Conservation (phyloP, 2,329 filamentous ascomycete species). For the Colletotrichum sp. region DNA sequence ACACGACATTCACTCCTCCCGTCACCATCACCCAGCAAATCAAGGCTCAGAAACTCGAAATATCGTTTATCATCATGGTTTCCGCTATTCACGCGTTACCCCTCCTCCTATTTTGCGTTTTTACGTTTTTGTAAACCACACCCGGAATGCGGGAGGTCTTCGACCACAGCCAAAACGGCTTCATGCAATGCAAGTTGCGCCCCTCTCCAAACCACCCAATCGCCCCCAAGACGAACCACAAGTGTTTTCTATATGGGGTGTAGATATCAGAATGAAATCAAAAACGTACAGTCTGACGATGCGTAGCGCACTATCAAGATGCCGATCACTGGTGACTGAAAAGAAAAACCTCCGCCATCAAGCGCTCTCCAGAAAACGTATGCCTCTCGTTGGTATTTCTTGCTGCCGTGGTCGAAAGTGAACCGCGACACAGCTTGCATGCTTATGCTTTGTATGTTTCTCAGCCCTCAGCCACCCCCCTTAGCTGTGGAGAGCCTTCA, state of each 20-base stretch:
- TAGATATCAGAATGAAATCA: background rate
- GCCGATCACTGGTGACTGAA: background rate
- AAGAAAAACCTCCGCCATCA: background rate
- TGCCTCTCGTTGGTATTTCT: background rate
- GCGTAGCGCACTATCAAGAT: background rate
- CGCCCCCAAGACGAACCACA: background rate
- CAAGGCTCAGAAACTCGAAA: background rate
- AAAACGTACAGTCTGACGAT: background rate
- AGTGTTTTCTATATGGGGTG: background rate
- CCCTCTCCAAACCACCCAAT: background rate
- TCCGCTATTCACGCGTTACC: background rate
- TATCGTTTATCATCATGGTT: background rate
- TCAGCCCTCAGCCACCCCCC: background rate
- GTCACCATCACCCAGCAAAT: background rate
- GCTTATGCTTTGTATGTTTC: background rate
- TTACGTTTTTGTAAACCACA: background rate
- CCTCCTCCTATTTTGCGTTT: background rate
- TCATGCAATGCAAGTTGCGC: background rate
- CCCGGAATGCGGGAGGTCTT: background rate
- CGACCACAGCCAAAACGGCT: background rate
- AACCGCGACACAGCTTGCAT: background rate
- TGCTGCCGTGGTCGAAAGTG: background rate
- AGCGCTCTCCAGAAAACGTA: background rate
- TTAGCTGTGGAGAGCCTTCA: conserved; percentile 33
- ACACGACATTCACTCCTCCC: background rate